Base-by-base conservation (phyloP, 495 filamentous ascomycete species). In the Cercophora scortea region DNA sequence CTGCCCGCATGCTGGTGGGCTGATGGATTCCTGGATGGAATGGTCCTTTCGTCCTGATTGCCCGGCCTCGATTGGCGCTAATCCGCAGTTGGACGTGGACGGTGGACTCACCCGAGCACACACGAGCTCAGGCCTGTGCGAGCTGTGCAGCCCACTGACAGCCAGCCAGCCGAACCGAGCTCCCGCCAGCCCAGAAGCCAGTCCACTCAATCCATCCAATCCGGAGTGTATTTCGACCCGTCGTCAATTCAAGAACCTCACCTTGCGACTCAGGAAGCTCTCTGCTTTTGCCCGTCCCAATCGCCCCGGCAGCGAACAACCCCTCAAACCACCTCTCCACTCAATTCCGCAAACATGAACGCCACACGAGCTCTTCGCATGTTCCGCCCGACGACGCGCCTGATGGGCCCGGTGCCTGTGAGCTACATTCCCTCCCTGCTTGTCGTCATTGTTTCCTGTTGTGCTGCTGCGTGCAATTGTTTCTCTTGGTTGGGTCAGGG, bases 321-420 rank as follows among this genome's bases (percentile, higher is more conserved):
- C 25, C 33, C n/a, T 3, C 25, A 40, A 18, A n/a, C 38, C n/a
- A 44, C 36, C 52, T 67, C 64, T 63, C 62, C 64, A 60, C 64
- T 67, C 64, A 53, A 46, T 51, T 19, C 25, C 50, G 50, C 13
- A 45, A 45, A 54, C 74, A 90, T 93, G 88, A 83, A 82, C 69
- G 76, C 86, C 55, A 86, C 86, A 61, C 64, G 70, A 59, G 61
- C 72, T 65, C 61, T 79, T 57, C 69, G 73, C 55, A 73, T 72
- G 70, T 77, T 82, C 59, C 75, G 71, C 65, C 74, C 79, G 44
- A 80, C 82, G 32, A 63, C 76, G 67, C 78, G 80, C 62, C 79
- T 88, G 78, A 84, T 84, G 78, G 77, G 75, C 69, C 81, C 89
- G 63, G 66, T 90, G 67, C 92, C 92, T 57, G 93, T 96, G 80